These are phyloP conservation scores for Ramaria rubella DNA, from an alignment of 768 basidiomycete species.

Conservation along the genomic window DNA sequence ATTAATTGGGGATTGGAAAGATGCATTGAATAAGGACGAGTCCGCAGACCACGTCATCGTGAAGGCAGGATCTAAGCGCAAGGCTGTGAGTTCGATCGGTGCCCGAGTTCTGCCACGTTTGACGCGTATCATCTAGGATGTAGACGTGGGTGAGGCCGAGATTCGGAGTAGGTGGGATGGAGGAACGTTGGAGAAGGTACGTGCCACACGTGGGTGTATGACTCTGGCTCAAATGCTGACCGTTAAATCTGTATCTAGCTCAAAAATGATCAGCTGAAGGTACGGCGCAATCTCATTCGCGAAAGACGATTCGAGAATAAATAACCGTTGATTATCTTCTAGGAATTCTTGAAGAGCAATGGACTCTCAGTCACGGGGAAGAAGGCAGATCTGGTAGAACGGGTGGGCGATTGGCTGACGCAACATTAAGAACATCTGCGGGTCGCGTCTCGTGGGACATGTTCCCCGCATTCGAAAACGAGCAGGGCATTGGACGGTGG, in stretches of 20 bases:
- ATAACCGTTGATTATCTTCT: slow-evolving; percentile 6
- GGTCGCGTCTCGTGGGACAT: no score
- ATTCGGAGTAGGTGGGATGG: slow-evolving; percentile 58
- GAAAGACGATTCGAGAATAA: slow-evolving; percentile 11
- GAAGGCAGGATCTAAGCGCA: slow-evolving; percentile 47
- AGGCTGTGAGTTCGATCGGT: slow-evolving; percentile 45
- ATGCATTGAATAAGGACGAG: slow-evolving; percentile 52
- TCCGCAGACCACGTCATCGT: slow-evolving; percentile 48
- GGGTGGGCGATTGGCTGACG: slow-evolving; percentile 58
- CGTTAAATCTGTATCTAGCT: slow-evolving; percentile 40
- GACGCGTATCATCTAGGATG: slow-evolving; percentile 39
- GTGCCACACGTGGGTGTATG: slow-evolving; percentile 10
- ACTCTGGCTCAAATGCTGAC: not conserved
- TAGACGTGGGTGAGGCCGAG: slow-evolving; percentile 63
- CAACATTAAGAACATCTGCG: slow-evolving; percentile 16
- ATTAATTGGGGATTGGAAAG: slow-evolving; percentile 67
- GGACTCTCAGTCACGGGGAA: slow-evolving; percentile 55
- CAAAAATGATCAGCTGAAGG: slow-evolving; percentile 74
- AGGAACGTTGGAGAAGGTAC: slow-evolving; percentile 62
- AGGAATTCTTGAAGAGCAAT: slow-evolving; percentile 74
- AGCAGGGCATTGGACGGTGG: no score
- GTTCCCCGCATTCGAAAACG: no score
- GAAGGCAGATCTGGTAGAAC: slow-evolving; percentile 66
- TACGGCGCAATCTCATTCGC: slow-evolving; percentile 21
- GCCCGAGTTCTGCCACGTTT: slow-evolving; percentile 7